Conservation (phyloP, 73 alveolate species). For the Symbiodinium natans region DNA sequence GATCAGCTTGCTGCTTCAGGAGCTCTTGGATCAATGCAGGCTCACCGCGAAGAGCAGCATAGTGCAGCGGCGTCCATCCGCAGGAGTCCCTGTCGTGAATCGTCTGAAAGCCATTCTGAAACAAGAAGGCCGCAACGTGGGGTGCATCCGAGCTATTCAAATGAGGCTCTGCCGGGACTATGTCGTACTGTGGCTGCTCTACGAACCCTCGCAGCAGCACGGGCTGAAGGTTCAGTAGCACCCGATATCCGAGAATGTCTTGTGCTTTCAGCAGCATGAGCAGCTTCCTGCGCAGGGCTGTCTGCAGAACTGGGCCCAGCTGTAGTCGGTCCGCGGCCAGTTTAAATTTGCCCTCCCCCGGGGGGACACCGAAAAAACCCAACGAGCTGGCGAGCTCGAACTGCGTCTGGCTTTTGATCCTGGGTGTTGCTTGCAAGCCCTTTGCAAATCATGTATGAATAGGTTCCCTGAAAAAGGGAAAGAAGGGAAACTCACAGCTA, state of each 20-base stretch:
- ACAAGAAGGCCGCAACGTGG: neutral
- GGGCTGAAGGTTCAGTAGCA: constrained; percentile 34
- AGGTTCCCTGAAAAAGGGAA: too few relatives aligned
- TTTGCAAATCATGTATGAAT: too few relatives aligned
- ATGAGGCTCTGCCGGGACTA: neutral
- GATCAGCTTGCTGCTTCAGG: neutral
- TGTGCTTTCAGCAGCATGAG: neutral
- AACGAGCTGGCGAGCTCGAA: neutral
- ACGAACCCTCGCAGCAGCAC: neutral
- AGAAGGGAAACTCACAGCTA: too few relatives aligned
- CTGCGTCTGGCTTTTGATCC: neutral
- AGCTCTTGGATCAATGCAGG: neutral
- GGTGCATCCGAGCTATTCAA: neutral
- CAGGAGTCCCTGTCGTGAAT: neutral
- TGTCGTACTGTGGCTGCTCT: neutral
- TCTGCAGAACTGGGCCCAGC: neutral
- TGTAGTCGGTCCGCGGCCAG: neutral
- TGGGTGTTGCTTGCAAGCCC: too few relatives aligned
- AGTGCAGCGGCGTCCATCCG: constrained; percentile 44
- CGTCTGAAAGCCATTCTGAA: constrained; percentile 7
- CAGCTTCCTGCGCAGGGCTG: neutral
- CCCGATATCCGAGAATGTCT: neutral
- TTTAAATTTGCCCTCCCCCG: neutral
- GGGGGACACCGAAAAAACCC: neutral
- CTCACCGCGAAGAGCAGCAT: constrained; percentile 29